Conservation (phyloP, 2,329 filamentous ascomycete genomes). For the Fusarium sp. region DNA sequence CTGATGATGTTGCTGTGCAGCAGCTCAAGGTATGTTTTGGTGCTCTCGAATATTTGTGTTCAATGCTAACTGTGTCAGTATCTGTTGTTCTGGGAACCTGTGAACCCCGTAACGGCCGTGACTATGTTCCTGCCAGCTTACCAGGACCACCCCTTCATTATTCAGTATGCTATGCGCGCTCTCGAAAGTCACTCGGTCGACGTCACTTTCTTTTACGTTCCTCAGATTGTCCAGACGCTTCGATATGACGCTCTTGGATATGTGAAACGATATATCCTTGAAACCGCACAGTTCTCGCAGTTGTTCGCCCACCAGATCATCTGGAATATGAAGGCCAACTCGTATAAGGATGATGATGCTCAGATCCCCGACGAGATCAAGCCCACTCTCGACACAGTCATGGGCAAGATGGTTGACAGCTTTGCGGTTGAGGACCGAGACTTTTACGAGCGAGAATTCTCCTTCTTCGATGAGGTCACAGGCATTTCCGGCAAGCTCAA, state of each 20-base stretch:
- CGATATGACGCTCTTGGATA: conserved; percentile 95
- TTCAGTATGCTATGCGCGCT: conserved; percentile 97
- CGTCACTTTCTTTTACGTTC: conserved; percentile 98
- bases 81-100: conserved; percentile 91
- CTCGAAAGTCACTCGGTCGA: conserved; percentile 96
- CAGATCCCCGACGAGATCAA: conserved; percentile 93
- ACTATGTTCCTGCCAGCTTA: conserved; percentile 95
- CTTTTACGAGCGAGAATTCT: conserved; percentile 96
- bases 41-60: background rate
- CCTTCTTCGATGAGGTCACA: conserved; percentile 98
- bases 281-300: conserved; percentile 98
- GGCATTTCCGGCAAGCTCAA: conserved; percentile 95
- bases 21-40: conserved; percentile 79
- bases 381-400: conserved; percentile 92
- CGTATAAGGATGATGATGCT: conserved; percentile 96
- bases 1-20: conserved; percentile 82
- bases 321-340: conserved; percentile 99
- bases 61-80: conserved; percentile 69
- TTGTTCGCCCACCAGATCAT: conserved; percentile 99
- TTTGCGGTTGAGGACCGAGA: conserved; percentile 84
- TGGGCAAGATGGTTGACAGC: conserved; percentile 84
- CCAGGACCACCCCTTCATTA: conserved; percentile 90
- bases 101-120: conserved; percentile 93
- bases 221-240: conserved; percentile 95
- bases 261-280: conserved; percentile 95